Base-by-base conservation (phyloP, 768 basidiomycete genomes). In the Tephrocybe sp. region DNA sequence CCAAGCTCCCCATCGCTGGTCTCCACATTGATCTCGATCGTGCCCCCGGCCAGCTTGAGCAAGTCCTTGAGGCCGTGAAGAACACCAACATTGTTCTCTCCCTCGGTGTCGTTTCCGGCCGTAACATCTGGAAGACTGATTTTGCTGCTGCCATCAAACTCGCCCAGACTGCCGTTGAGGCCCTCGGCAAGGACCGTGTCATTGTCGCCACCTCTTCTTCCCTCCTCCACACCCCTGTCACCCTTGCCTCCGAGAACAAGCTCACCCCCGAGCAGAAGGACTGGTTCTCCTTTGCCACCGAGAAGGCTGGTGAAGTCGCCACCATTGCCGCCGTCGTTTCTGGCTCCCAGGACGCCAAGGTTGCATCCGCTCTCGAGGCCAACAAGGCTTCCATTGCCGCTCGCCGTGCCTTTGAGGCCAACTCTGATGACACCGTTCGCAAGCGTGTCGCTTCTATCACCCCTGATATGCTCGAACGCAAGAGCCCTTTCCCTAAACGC, bases 51-150 rank as follows among this genome's bases (percentile, higher is more conserved):
- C 97, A 99, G 72, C 85, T 99, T 57, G 87, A 89, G 44, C 77
- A 78, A 40, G 89, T 92, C 56, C 55, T 96, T 56, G 79, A 77
- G 39, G 93, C 92, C 50, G 68, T 98, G 70, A 97, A 94, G 79
- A 66, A 80, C 55, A 95, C 92, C 58, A 72, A 70, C 63, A 79
- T 93, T 56, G 65, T 86, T 57, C 81, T 99, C 46, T 98, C 97
- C 35, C 85, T 98, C 56, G 97, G 97, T 72, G 69, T 98, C 55
- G 90, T 99, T 57, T 98, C 97, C 39, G 97, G 97, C 48, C 93
- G 97, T 67, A 98, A 98, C 80, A 92, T 99, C 77, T 99, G 97
- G 97, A 99, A 98, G 84, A 87, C 84, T 56, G 95, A 98, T 73
- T 86, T 98, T 62, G 75, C 78, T 56, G 84, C 83, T 48, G 86